Base-by-base conservation (phyloP, 768 basidiomycete species). In the Pleurotus eryngii region DNA sequence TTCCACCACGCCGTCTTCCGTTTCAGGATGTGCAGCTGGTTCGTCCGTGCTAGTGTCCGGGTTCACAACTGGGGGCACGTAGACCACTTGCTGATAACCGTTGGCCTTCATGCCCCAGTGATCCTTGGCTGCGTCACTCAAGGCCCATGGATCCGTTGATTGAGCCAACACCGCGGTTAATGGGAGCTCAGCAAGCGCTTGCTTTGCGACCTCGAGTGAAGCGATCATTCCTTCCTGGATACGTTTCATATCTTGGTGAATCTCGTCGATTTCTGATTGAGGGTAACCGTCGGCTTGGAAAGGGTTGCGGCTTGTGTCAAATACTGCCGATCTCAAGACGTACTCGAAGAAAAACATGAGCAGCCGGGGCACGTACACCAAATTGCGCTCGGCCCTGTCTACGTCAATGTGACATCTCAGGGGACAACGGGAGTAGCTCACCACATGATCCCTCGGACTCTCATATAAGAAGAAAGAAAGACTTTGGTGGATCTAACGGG, bases 381-480 rank as follows among this genome's bases (percentile, higher is more conserved):
- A 73, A 59, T 81, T 78, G 49, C 65, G 76, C 62, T 81, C 77
- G 17, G 71, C 71, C 80, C 83, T 69, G 9, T 35, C 30, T 35
- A 35, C 30, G 30, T 35, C 30, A 35, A 11, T 35, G 30, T 49
- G 39, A 56, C 4, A 17, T 20, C 55, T 55, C 30, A 35, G 11
- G 11, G 49, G 40, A 27, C 5, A 47, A 46, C 53, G 35, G 26
- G 60, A 15, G 5, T 49, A 7, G 65, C 77, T n/a, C 58, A 89
- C 89, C 86, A 90, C 55, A 84, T 78, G 47, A 89, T 76, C 22
- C 90, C 90, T 57, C 83, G 81, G 55, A 83, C 79, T 37, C 82
- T 76, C 72, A 84, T 86, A 62, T 83, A 80, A 4, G 87, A 87
- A 0, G 88, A 87, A 58, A 92, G 73, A 69, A 90, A 92, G 17